These are phyloP conservation scores for Puccinia polysora DNA, from an alignment of 1,284 basidiomycete genomes.

Conservation along the genomic window DNA sequence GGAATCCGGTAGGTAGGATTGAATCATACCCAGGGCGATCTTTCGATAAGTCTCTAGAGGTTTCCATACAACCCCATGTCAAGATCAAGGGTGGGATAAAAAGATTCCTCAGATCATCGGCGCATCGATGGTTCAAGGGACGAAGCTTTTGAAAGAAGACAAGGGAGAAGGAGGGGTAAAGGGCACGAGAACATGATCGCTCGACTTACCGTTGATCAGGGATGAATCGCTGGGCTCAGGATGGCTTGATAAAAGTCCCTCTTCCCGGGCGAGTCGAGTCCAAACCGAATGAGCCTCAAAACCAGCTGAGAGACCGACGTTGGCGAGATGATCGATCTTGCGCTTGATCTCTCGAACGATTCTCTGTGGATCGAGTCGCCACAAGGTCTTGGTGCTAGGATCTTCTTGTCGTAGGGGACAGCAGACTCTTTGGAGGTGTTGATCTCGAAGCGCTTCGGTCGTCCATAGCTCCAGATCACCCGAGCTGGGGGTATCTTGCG, in stretches of 20 bases:
- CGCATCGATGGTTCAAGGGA: background rate
- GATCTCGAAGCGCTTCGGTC: conserved; percentile 3
- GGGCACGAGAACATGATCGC: no score
- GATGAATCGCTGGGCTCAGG: background rate
- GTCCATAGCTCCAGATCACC: conserved; percentile 18
- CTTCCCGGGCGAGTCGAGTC: conserved; percentile 19
- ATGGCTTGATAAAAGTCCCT: conserved; percentile 5
- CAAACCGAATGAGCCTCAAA: conserved; percentile 5
- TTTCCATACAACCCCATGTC: background rate
- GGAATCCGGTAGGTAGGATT: background rate
- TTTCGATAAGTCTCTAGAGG: conserved; percentile 16
- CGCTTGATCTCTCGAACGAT: background rate
- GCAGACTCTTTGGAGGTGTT: background rate
- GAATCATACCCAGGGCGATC: background rate
- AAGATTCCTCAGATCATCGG: no score
- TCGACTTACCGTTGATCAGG: background rate
- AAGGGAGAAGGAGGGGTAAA: no score
- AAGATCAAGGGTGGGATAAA: background rate
- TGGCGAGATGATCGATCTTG: background rate
- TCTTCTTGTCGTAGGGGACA: background rate
- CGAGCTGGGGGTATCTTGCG: background rate
- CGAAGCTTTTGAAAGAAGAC: background rate
- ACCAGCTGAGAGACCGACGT: background rate
- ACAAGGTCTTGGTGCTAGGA: background rate
- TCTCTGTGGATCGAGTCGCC: conserved; percentile 13